Conservation (phyloP, 371 early-diverging fungal species). For the Coemansia sp. region DNA sequence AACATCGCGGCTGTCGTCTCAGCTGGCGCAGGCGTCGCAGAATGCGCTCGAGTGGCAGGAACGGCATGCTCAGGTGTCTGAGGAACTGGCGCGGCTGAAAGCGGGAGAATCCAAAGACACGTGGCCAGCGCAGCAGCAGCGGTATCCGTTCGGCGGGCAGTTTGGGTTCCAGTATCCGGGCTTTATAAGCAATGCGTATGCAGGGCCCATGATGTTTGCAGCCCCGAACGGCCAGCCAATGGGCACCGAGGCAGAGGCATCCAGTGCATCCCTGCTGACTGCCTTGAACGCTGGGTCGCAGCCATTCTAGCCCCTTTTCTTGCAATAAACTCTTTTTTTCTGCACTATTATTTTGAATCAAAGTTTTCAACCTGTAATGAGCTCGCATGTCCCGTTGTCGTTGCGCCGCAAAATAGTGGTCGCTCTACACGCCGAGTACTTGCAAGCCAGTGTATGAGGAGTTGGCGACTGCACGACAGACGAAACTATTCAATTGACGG, state of each 20-base stretch:
- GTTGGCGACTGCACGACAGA: neutral
- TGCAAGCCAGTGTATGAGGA: neutral
- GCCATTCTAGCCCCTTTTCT: slow-evolving; percentile 15
- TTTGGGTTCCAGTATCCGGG: slow-evolving; percentile 12
- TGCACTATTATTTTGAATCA: neutral
- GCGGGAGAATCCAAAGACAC: neutral
- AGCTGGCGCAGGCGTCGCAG: slow-evolving; percentile 36
- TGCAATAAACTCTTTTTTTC: neutral
- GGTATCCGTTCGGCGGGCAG: slow-evolving; percentile 17
- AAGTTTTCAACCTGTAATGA: slow-evolving; percentile 7
- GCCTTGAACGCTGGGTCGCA: slow-evolving; percentile 41
- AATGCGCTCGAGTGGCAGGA: slow-evolving; percentile 41
- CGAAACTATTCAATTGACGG: neutral
- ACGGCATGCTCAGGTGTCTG: slow-evolving; percentile 10
- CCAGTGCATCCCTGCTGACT: slow-evolving; percentile 30
- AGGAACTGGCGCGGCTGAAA: slow-evolving; percentile 8
- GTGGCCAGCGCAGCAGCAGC: slow-evolving; percentile 8
- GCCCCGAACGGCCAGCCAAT: neutral
- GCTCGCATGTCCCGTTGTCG: slow-evolving; percentile 30
- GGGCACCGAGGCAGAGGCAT: neutral
- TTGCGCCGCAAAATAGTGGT: slow-evolving; percentile 47
- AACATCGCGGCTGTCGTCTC: slow-evolving; percentile 16
- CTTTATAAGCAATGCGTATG: neutral
- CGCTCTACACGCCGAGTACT: slow-evolving; percentile 28
- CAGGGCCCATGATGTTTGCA: slow-evolving; percentile 1